Base-by-base conservation (phyloP, 2,329 filamentous ascomycete genomes). In the Amphichorda felina region DNA sequence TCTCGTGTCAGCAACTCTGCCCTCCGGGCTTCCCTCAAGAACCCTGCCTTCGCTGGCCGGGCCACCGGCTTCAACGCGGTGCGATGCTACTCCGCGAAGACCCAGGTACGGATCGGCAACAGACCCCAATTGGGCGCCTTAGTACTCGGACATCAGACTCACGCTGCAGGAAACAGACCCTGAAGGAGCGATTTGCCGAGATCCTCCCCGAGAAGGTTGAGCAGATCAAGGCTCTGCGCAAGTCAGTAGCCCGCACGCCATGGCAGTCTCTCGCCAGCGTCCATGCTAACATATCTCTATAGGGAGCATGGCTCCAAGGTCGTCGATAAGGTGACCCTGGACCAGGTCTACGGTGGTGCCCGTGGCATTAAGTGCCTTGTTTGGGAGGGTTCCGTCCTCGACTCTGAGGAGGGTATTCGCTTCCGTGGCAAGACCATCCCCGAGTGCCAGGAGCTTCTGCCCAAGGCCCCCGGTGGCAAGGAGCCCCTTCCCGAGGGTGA, bases 341-440 rank as follows among this genome's bases (percentile, higher is more conserved):
- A 96, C 74, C 91, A 98, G 72, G 91, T 94, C 60, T 98, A 96
- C 64, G 91, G 91, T 62, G 91, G 91, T 79, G 91, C 91, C 57
- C 89, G 91, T 72, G 89, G 91, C 57, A 94, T 98, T 71, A 98
- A 96, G 79, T 82, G 81, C 51, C 81, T 98, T 43, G 91, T 98
- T 54, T 98, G 91, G 91, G 91, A 98, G 70, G 82, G 89, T 53
- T 98, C 91, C 55, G 91, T 98, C 53, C 82, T 98, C 55, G 91
- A 98, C 68, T 76, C 89, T 39, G 87, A 96, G 73, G 91, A 98
- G 76, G 91, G 91, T 70, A 98, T 98, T 66, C 85, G 91, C 54
- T 98, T 98, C 81, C 82, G 91, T 61, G 91, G 91, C 71, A 91
- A 89, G 77, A 98, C 91, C 49, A 98, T 98, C 55, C 91, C 91